Evolutionary conservation across 2,329 filamentous ascomycete species (phyloP).

Genomic region (Penicillium sp.): DNA sequence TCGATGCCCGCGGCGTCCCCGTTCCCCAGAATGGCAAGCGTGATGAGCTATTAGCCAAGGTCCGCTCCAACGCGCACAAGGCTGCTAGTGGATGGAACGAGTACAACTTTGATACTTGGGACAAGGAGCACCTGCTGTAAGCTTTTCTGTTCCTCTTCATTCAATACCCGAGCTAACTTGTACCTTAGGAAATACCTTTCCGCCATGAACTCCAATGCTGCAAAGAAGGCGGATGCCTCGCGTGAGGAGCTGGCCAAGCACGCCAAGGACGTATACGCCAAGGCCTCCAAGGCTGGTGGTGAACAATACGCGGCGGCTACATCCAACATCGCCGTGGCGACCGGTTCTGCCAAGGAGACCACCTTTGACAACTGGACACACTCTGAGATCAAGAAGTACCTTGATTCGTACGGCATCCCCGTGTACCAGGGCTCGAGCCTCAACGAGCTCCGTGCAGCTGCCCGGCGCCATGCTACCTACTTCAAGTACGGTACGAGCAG

Average conservation of each 20-base stretch:
- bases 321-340: constrained; percentile 63
- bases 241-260: constrained; percentile 68
- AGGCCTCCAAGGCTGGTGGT: constrained; percentile 47
- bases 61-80: constrained; percentile 69
- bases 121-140: constrained; percentile 63
- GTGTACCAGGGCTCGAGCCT: constrained; percentile 63
- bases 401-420: constrained; percentile 71
- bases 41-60: constrained; percentile 68
- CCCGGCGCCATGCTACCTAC: constrained; percentile 68
- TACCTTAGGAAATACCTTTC: constrained; percentile 46
- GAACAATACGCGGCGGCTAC: constrained; percentile 60
- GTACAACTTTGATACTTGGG: constrained; percentile 78
- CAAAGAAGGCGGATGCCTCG: constrained; percentile 59
- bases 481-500: constrained; percentile 70
- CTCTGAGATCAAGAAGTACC: constrained; percentile 69
- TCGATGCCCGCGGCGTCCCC: constrained; percentile 71
- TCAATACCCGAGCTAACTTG: background rate
- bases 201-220: constrained; percentile 50
- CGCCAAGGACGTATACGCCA: constrained; percentile 45
- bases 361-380: constrained; percentile 69
- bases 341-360: constrained; percentile 59
- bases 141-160: constrained; percentile 7
- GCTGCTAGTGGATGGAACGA: constrained; percentile 63
- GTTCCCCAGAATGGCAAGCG: constrained; percentile 67
- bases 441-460: constrained; percentile 66